Evolutionary conservation across 1,284 basidiomycete species (phyloP), one percentile per base, ranked within the genome.

Genomic region (Coniferiporia weirii): DNA sequence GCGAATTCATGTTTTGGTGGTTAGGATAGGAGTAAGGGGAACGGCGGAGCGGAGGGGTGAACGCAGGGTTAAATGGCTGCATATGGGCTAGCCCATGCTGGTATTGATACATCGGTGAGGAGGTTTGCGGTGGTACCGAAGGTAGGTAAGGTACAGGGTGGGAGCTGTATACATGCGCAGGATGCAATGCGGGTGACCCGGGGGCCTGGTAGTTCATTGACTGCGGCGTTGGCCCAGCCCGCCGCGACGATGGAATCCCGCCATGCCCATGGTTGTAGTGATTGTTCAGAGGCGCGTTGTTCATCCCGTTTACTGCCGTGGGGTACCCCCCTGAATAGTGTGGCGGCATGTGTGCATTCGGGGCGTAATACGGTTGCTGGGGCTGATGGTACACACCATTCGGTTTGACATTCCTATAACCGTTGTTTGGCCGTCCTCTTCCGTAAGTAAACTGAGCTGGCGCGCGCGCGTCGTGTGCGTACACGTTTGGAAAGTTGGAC

Each of bases 21-120:
- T 43, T 53, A n/a, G 51, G 38, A 49, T 54, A 56, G 19, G 54
- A 38, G 15, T 43, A 44, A 3, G 27, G 40, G 10, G 49, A 36
- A 34, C 45, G 49, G n/a, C 54, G 56, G 40, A 45, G 17, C 8
- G 60, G 47, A 51, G 56, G 52, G 32, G 47, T 51, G 36, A 47
- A 54, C 20, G 57, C 40, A 27, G 60, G 17, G n/a, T 47, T 34
- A 32, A 52, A 59, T 4, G 44, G 52, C 15, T 58, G 55, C 20
- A 61, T 44, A 27, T 61, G 59, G 7, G 55, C 44, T 53, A 54
- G 27, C 13, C 54, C 8, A 12, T 43, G 54, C 6, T 38, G 51
- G n/a, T 61, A 61, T 19, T 56, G 45, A 38, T 57, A 57, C 59
- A 60, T 50, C 5, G 59, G 58, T 0, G 53, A 27, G 19, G 53